A percentile compares a stretch with the other conserved stretches of the same genome.
phyloP scores from a whole-genome alignment of 441 rosid species.

The Adansonia madagascariensis region DNA sequence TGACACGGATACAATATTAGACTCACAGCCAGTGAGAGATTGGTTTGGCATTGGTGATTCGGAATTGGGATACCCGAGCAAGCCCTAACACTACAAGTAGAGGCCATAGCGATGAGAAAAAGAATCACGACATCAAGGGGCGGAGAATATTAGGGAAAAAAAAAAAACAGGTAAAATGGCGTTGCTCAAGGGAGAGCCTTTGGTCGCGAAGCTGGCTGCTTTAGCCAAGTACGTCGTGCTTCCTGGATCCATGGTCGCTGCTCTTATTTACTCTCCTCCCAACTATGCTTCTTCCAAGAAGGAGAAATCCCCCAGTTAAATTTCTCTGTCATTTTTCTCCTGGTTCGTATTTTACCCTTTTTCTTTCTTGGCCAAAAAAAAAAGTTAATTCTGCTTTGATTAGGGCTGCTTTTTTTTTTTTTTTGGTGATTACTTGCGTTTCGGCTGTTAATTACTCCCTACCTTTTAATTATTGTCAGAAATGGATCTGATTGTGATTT shows the following conservation, averaged over 20 bases:
- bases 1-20: too few relatives aligned
- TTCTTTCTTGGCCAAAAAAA: not conserved
- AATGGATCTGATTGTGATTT: constrained; percentile 14
- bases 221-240: constrained; percentile 48
- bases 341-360: constrained; percentile 1
- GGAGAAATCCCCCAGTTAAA: constrained; percentile 38
- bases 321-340: not conserved
- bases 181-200: constrained; percentile 54
- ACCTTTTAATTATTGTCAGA: not conserved
- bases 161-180: constrained; percentile 24
- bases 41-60: too few relatives aligned
- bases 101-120: not conserved
- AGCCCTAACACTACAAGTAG: too few relatives aligned
- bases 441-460: not conserved
- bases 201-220: constrained; percentile 56
- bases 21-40: too few relatives aligned
- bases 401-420: constrained; percentile 16
- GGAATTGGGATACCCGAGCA: too few relatives aligned
- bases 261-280: constrained; percentile 63
- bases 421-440: not conserved
- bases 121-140: not conserved
- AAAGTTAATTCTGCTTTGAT: not conserved
- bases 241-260: constrained; percentile 59
- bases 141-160: not conserved
- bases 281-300: constrained; percentile 41